Conservation (phyloP, 1,139 yeast species). For the Saccharomyces hybrid region DNA sequence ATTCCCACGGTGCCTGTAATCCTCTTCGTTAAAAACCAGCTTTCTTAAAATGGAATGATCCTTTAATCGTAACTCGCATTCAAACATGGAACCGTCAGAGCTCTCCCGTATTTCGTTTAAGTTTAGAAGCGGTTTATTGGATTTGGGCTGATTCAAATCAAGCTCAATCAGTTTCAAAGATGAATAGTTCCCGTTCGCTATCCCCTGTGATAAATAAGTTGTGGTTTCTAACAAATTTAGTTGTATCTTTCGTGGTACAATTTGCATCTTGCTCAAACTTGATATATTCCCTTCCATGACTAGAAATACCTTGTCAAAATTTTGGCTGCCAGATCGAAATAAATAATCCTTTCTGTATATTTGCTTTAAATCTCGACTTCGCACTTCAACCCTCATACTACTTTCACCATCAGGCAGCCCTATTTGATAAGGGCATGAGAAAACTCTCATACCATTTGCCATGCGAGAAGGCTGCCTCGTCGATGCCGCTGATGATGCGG, state of each 20-base stretch:
- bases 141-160: conserved; percentile 4
- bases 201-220: conserved; percentile 24
- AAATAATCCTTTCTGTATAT: conserved; percentile 22
- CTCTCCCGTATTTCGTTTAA: conserved; percentile 7
- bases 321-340: conserved; percentile 20
- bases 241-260: conserved; percentile 18
- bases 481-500: neutral
- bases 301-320: conserved; percentile 22
- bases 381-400: conserved; percentile 23
- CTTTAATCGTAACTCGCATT: conserved; percentile 20
- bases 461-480: neutral
- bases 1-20: conserved; percentile 29
- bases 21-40: conserved; percentile 26
- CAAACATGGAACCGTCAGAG: conserved; percentile 11
- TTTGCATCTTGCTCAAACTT: conserved; percentile 7
- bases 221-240: conserved; percentile 22
- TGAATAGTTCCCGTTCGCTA: conserved; percentile 25
- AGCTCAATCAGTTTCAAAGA: conserved; percentile 14
- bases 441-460: conserved; percentile 7
- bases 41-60: conserved; percentile 18
- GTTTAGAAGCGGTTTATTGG: conserved; percentile 5
- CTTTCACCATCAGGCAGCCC: conserved; percentile 18
- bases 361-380: conserved; percentile 17
- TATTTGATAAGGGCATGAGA: conserved; percentile 16
- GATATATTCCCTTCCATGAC: conserved; percentile 13